Conservation (phyloP, 225 moss, liverwort and hornwort genomes). For the Antitrichia curtipendula region DNA sequence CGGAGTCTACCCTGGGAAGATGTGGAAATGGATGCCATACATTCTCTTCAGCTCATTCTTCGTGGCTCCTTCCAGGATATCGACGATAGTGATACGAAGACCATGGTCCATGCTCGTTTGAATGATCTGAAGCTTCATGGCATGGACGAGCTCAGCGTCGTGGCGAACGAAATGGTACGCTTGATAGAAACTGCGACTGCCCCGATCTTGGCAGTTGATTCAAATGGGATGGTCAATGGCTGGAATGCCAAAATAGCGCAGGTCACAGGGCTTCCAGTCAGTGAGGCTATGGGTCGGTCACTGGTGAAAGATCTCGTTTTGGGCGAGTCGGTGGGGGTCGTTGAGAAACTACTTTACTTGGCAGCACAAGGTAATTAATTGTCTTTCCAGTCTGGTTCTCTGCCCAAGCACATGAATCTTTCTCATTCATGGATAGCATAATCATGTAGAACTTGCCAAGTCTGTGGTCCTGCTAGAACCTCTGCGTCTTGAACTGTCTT, state of each 20-base stretch:
- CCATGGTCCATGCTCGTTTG: conserved; percentile 45
- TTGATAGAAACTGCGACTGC: conserved; percentile 53
- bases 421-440: neutral
- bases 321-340: conserved; percentile 23
- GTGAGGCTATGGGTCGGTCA: conserved; percentile 37
- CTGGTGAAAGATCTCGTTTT: conserved; percentile 36
- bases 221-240: conserved; percentile 33
- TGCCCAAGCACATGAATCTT: neutral
- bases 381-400: neutral
- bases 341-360: conserved; percentile 30
- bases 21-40: conserved; percentile 51
- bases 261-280: conserved; percentile 37
- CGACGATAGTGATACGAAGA: conserved; percentile 45
- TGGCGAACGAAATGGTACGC: conserved; percentile 50
- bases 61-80: conserved; percentile 49
- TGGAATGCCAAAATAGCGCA: conserved; percentile 52
- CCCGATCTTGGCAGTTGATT: conserved; percentile 46
- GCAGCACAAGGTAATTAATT: conserved; percentile 24
- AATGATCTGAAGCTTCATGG: conserved; percentile 43
- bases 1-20: conserved; percentile 46
- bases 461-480: neutral
- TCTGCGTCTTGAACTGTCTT: neutral
- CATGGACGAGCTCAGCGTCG: conserved; percentile 44
- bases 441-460: neutral
- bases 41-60: conserved; percentile 49